A percentile compares a stretch with the other conserved stretches of the same genome.
These are phyloP conservation scores for Colletotrichum musae DNA, from an alignment of 2,329 filamentous ascomycete genomes.

Conservation along the genomic window DNA sequence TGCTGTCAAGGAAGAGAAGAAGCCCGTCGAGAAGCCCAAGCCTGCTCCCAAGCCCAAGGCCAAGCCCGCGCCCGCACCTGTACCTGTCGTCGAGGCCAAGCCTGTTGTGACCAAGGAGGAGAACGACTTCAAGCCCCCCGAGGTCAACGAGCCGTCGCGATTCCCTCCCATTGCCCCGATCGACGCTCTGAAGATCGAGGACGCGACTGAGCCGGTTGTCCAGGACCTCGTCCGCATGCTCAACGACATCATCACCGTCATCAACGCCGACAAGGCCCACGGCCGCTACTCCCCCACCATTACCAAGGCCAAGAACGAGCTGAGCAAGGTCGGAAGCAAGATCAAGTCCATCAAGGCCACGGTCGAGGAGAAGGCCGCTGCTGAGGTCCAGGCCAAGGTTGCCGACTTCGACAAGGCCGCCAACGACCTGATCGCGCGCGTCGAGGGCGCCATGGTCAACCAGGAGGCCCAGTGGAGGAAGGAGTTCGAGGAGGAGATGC, in stretches of 20 bases:
- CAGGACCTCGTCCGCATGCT: slow-evolving; percentile 95
- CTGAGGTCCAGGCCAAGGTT: slow-evolving; percentile 79
- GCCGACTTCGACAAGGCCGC: slow-evolving; percentile 89
- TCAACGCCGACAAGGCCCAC: slow-evolving; percentile 88
- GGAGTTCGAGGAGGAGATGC: slow-evolving; percentile 90
- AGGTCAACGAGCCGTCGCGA: slow-evolving; percentile 76
- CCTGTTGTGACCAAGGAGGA: slow-evolving; percentile 47
- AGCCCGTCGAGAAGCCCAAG: slow-evolving; percentile 44
- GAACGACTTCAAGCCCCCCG: slow-evolving; percentile 66
- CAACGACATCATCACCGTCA: slow-evolving; percentile 94
- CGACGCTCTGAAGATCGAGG: slow-evolving; percentile 81
- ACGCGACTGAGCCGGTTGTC: slow-evolving; percentile 87
- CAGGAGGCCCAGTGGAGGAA: slow-evolving; percentile 88
- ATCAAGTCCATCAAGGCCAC: slow-evolving; percentile 81
- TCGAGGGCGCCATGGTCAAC: slow-evolving; percentile 84
- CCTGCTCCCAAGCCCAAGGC: slow-evolving; percentile 19
- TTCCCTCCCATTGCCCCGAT: slow-evolving; percentile 78
- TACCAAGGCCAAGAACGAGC: slow-evolving; percentile 86
- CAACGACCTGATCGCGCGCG: slow-evolving; percentile 87
- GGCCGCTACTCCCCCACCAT: slow-evolving; percentile 85
- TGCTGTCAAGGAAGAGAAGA: slow-evolving; percentile 49
- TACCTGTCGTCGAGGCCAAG: slow-evolving; percentile 50
- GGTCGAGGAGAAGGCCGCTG: slow-evolving; percentile 79
- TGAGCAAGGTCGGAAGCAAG: slow-evolving; percentile 83
- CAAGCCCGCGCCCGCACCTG: slow-evolving; percentile 34